These are phyloP conservation scores for Chrysoporthe cubensis DNA, from an alignment of 2,329 filamentous ascomycete species.

Conservation along the genomic window DNA sequence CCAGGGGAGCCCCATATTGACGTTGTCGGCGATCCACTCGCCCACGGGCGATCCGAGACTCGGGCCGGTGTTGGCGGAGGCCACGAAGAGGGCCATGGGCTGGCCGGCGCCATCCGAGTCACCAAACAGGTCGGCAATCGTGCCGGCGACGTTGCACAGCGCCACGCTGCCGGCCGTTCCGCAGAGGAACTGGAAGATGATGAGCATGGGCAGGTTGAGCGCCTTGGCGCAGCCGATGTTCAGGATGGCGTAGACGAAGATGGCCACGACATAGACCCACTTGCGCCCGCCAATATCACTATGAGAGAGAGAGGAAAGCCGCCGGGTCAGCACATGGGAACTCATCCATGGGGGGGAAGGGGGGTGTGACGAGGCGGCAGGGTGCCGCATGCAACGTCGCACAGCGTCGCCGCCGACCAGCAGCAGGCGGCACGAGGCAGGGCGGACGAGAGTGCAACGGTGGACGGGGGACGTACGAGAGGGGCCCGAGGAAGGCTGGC, in stretches of 20 bases:
- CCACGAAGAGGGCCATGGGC: conserved; percentile 48
- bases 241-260: conserved; percentile 40
- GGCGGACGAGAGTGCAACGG: not conserved
- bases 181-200: conserved; percentile 43
- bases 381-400: not conserved
- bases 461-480: conserved; percentile 39
- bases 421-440: not conserved
- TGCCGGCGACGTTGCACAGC: conserved; percentile 42
- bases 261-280: conserved; percentile 47
- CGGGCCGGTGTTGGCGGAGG: conserved; percentile 45
- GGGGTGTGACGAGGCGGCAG: not conserved
- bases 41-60: conserved; percentile 45
- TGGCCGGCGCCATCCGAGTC: conserved; percentile 44
- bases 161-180: conserved; percentile 41
- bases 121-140: conserved; percentile 42
- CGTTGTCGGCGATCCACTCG: conserved; percentile 43
- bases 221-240: conserved; percentile 43
- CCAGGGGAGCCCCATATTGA: conserved; percentile 43
- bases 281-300: conserved; percentile 48
- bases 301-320: not conserved
- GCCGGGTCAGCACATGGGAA: not conserved
- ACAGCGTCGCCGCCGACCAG: conserved; percentile 6
- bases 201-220: conserved; percentile 43
- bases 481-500: conserved; percentile 45
- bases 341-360: not conserved